phyloP scores from a whole-genome alignment of 192 early-diverging fungal species.

The Coemansia javaensis region DNA sequence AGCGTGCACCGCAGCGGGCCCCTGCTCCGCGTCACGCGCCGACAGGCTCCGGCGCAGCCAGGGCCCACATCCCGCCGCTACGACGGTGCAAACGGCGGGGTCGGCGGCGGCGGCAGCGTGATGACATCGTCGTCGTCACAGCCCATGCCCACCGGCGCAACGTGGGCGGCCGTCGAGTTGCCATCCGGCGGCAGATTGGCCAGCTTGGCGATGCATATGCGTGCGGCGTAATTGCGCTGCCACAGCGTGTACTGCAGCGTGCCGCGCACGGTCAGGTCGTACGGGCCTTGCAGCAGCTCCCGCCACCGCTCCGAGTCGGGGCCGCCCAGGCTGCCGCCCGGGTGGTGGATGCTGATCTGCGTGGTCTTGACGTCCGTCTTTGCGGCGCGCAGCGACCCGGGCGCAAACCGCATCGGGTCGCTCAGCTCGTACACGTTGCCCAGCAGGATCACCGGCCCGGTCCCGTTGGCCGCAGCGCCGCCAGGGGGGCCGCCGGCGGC shows the following conservation, averaged over 20 bases:
- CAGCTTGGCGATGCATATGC: constrained; percentile 51
- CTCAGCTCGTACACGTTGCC: constrained; percentile 45
- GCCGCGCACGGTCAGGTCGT: constrained; percentile 52
- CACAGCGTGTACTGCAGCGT: constrained; percentile 52
- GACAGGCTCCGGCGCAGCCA: too few relatives aligned
- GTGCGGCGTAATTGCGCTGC: constrained; percentile 48
- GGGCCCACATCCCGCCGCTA: too few relatives aligned
- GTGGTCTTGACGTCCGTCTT: constrained; percentile 36
- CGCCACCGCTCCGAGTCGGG: constrained; percentile 42
- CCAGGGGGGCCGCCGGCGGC: constrained; percentile 3
- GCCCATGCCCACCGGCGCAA: constrained; percentile 25
- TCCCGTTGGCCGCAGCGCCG: constrained; percentile 18
- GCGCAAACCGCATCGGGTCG: constrained; percentile 47
- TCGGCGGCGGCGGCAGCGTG: constrained; percentile 27
- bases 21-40: too few relatives aligned
- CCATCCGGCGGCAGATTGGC: constrained; percentile 40
- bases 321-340: constrained; percentile 32
- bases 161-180: constrained; percentile 13
- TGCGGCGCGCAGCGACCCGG: constrained; percentile 23
- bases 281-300: constrained; percentile 39
- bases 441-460: constrained; percentile 40
- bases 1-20: too few relatives aligned
- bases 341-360: constrained; percentile 47
- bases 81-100: constrained; percentile 7
- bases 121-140: constrained; percentile 44